phyloP scores from a whole-genome alignment of 306 rosid genomes.

The Trifolium dubium region DNA sequence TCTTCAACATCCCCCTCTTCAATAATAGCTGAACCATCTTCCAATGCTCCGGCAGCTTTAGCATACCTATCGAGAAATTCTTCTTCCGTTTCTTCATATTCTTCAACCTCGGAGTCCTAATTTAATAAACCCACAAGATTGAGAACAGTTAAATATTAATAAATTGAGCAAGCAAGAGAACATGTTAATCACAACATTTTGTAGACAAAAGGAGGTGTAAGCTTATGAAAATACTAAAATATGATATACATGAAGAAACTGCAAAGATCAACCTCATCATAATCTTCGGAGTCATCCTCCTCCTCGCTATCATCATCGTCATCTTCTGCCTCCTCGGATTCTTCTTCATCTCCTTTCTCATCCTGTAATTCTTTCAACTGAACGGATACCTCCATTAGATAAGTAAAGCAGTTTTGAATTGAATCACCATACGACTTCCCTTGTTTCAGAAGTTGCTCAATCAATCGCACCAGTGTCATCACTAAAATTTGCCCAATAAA shows the following conservation, averaged over 20 bases:
- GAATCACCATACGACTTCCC: conserved; percentile 58
- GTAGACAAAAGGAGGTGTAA: conserved; percentile 21
- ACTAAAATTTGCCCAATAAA: conserved; percentile 52
- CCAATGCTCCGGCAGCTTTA: conserved; percentile 77
- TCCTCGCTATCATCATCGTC: conserved; percentile 49
- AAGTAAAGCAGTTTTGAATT: conserved; percentile 62
- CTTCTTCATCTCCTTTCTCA: conserved; percentile 57
- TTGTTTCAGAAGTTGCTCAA: conserved; percentile 64
- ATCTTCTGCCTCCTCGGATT: conserved; percentile 52
- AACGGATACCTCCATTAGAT: conserved; percentile 66
- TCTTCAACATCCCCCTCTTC: conserved; percentile 83
- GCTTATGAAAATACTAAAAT: conserved; percentile 26
- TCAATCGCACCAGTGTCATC: conserved; percentile 66
- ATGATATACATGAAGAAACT: conserved; percentile 32
- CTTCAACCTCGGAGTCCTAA: conserved; percentile 83
- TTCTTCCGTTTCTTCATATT: conserved; percentile 83
- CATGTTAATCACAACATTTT: background rate
- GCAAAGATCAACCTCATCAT: conserved; percentile 65
- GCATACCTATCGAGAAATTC: conserved; percentile 85
- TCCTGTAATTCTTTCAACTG: conserved; percentile 64
- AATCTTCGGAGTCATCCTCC: conserved; percentile 58
- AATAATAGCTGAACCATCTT: conserved; percentile 63
- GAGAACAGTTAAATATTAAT: background rate
- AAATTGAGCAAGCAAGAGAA: conserved; percentile 16
- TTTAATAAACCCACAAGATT: conserved; percentile 28